Base-by-base conservation (phyloP, 169 alveolate species). In the Theileria sp. region DNA sequence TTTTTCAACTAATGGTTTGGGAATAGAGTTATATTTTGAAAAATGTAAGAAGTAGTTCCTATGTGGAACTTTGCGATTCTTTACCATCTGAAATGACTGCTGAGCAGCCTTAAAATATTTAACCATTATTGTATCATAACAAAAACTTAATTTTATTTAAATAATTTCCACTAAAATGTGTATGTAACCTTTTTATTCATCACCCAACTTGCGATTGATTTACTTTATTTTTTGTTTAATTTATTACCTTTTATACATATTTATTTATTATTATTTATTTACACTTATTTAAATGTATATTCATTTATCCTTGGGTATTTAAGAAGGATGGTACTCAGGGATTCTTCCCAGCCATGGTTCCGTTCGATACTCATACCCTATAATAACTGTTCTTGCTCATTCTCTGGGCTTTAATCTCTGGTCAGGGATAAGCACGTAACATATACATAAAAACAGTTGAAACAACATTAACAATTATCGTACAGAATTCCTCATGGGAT, bases 1-100 rank as follows among this genome's bases (percentile, higher is more conserved):
- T 64, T 86, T 73, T 69, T 93, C 96, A 49, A 86, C 32, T 26
- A 92, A 80, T 3, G 94, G 95, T 62, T 71, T 81, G 25, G 96
- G 96, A 1, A 93, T 83, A 23, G 94, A 92, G 67, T 92, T 88
- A 51, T 93, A 94, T 68, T 88, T 89, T 67, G 94, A 84, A 60
- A 88, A 61, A 62, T 93, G 94, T 9, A 93, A 51, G 65, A 93
- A 93, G 51, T 88, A 86, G 25, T 87, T 70, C 64, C 88, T 75
- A 62, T 77, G 79, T 6, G 94, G 93, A 58, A 80, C 70, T 72
- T 86, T 87, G 70, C 96, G 77, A 60, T 82, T 82, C 77, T 82
- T 80, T 75, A 87, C 87, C 64, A 92, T 80, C 26, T 54, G 84
- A 82, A 82, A 77, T 56, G 94, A 93, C 88, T 93, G 94, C 58